Evolutionary conservation across 2,329 filamentous ascomycete genomes (phyloP).

Genomic region (Phoma herbarum): DNA sequence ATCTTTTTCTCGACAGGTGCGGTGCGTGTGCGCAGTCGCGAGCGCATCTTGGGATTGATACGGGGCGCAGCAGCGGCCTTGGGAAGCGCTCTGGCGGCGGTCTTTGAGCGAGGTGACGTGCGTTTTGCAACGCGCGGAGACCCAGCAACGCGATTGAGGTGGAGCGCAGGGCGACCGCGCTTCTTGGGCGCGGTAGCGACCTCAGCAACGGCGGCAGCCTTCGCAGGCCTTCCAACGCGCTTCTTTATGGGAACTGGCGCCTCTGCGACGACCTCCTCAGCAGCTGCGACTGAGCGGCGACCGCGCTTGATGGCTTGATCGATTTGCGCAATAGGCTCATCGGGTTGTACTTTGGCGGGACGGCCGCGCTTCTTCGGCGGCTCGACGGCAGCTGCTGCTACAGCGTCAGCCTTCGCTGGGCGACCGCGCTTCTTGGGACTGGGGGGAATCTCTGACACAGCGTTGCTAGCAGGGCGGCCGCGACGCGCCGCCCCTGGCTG

Average conservation of each 20-base stretch:
- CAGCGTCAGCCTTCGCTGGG: conserved; percentile 19
- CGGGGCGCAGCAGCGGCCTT: conserved; percentile 21
- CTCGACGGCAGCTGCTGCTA: conserved; percentile 9
- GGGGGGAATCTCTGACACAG: conserved; percentile 16
- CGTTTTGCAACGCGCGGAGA: conserved; percentile 37
- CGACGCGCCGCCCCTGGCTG: conserved; percentile 19
- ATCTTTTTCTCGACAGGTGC: conserved; percentile 25
- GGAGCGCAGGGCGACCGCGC: conserved; percentile 24
- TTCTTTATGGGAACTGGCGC: conserved; percentile 19
- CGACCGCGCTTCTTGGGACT: conserved; percentile 30
- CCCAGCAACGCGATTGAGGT: conserved; percentile 30
- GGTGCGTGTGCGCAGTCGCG: conserved; percentile 32
- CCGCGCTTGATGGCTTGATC: conserved; percentile 26
- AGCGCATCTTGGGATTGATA: conserved; percentile 32
- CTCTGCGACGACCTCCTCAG: conserved; percentile 11
- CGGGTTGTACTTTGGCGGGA: conserved; percentile 23
- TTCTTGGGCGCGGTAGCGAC: conserved; percentile 22
- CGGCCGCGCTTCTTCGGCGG: conserved; percentile 36
- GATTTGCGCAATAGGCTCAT: conserved; percentile 18
- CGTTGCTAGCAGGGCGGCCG: conserved; percentile 25
- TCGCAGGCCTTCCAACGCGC: conserved; percentile 19
- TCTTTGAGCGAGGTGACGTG: conserved; percentile 18
- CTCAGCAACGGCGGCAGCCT: conserved; percentile 11
- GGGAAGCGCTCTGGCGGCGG: conserved; percentile 8
- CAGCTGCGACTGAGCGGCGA: conserved; percentile 22